phyloP scores from a whole-genome alignment of 345 rosid genomes.

The Geranium brycei region DNA sequence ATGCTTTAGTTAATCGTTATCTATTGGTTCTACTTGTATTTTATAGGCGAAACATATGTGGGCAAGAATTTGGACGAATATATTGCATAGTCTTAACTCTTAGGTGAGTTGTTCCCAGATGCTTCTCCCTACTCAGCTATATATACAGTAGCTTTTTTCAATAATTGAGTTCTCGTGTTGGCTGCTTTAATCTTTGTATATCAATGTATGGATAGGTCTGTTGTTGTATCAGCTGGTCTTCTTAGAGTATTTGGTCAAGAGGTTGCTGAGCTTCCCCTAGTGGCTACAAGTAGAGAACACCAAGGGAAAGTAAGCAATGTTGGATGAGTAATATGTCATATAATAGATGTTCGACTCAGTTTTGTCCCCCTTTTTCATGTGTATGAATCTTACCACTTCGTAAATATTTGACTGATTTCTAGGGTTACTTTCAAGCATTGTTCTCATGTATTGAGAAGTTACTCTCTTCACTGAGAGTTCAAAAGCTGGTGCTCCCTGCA shows the following conservation, averaged over 20 bases:
- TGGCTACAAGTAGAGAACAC: conserved; percentile 77
- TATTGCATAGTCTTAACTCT: conserved; percentile 64
- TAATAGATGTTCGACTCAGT: not conserved
- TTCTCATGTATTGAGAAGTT: conserved; percentile 75
- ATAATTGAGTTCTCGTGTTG: not conserved
- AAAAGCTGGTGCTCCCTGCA: conserved; percentile 85
- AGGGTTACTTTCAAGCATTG: conserved; percentile 90
- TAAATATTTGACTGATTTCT: conserved; percentile 6
- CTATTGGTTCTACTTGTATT: not conserved
- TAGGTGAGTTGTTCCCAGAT: conserved; percentile 34
- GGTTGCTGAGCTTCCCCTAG: conserved; percentile 96
- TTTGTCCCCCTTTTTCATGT: not conserved
- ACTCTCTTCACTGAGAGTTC: conserved; percentile 58
- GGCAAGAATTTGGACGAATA: conserved; percentile 94
- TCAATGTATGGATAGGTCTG: conserved; percentile 32
- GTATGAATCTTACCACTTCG: not conserved
- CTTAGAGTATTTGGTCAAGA: conserved; percentile 79
- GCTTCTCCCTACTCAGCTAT: not conserved
- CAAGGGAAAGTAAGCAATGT: conserved; percentile 67
- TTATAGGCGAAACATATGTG: conserved; percentile 90
- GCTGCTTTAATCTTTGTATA: not conserved
- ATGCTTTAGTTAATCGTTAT: not conserved
- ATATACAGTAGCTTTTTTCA: not conserved
- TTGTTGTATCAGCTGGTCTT: conserved; percentile 90
- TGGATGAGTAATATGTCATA: not conserved